phyloP scores from a whole-genome alignment of 2,329 filamentous ascomycete species.

The Fusarium papillatum region DNA sequence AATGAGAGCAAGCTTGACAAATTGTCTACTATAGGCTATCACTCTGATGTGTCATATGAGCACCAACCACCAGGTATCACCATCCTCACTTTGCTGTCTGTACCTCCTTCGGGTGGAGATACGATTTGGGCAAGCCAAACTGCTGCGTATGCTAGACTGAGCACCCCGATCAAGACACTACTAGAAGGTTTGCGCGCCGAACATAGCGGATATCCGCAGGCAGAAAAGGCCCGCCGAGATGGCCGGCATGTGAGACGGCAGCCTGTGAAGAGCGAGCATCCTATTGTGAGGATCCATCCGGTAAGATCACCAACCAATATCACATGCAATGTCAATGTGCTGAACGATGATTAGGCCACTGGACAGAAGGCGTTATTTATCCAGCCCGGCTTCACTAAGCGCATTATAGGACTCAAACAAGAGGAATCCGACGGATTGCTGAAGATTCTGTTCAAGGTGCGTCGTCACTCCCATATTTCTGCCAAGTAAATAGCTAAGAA shows the following conservation, averaged over 20 bases:
- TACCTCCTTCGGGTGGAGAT: conserved; percentile 14
- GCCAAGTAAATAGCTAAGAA: not conserved
- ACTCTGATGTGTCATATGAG: conserved; percentile 59
- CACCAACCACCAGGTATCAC: conserved; percentile 57
- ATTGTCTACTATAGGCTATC: conserved; percentile 51
- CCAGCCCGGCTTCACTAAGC: not conserved
- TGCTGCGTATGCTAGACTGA: conserved; percentile 9
- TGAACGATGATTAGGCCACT: not conserved
- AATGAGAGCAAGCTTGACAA: conserved; percentile 48
- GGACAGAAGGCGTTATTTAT: conserved; percentile 1
- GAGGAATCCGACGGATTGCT: not conserved
- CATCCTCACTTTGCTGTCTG: conserved; percentile 42
- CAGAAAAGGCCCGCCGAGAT: not conserved
- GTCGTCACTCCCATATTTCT: not conserved
- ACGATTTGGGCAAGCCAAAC: conserved; percentile 14
- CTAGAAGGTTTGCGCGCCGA: conserved; percentile 12
- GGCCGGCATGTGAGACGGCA: conserved; percentile 7
- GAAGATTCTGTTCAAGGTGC: not conserved
- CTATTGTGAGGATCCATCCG: conserved; percentile 51
- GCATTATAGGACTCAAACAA: not conserved
- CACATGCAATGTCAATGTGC: conserved; percentile 28
- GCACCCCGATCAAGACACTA: conserved; percentile 1
- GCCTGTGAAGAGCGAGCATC: conserved; percentile 64
- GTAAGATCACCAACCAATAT: conserved; percentile 41
- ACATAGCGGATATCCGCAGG: conserved; percentile 13